Evolutionary conservation across 331 rosid genomes (phyloP), one percentile per base, ranked within the genome.

Genomic region (Rosa hybrid): DNA sequence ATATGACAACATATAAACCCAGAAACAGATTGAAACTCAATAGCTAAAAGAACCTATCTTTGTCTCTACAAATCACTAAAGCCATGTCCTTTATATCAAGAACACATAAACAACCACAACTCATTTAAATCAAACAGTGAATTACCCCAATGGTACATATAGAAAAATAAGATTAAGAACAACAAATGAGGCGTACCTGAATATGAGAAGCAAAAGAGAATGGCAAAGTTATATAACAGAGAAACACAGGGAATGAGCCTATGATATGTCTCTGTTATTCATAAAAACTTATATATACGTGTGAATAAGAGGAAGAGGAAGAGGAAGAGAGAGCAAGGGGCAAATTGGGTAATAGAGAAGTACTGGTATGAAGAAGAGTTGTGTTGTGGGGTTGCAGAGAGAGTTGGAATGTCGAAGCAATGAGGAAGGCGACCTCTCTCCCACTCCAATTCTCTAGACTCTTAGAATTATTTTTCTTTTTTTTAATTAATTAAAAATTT

Each of bases 331-430:
- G 59, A 46, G 78, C 39, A 75, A 65, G 74, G 92, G 93, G 84
- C 53, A 89, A 3, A 81, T 71, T 81, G 68, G 97, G 89, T 39
- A 86, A 42, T 77, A 13, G 9, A 78, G 89, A 82, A 60, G 25
- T 10, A 27, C 39, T 63, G 18, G 68, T 27, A 20, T 12, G 65
- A 81, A 72, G 80, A 76, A 53, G 39, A 34, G 85, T 83, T 75
- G 90, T 85, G 86, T 83, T 75, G 90, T 85, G 86, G 90, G 84
- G 86, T 81, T 75, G 80, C 82, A 80, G 39, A 75, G 72, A 78
- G 81, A 87, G 90, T 86, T 87, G 92, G 97, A 89, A 91, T 77
- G 90, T 89, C 82, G 91, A 91, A 91, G 98, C 95, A 88, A 93
- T 74, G 81, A 86, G 85, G 94, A 92, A 86, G 87, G 84, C 83